phyloP scores from a whole-genome alignment of 352 stramenopile species.

The Globisporangium barbulae region DNA sequence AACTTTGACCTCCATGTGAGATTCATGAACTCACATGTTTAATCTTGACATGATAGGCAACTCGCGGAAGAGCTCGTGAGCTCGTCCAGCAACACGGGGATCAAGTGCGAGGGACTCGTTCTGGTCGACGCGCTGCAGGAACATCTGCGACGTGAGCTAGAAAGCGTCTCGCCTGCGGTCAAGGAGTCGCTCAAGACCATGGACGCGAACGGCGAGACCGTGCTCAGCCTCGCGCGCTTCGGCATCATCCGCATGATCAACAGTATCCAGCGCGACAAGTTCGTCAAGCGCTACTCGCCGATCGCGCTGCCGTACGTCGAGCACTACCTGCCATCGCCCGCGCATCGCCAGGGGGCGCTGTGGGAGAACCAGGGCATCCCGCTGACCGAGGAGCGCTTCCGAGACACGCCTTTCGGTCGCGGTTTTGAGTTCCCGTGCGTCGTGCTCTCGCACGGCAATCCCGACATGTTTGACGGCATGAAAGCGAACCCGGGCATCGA shows the following conservation, averaged over 20 bases:
- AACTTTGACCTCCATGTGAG: not conserved
- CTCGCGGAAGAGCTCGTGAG: constrained; percentile 43
- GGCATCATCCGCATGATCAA: constrained; percentile 71
- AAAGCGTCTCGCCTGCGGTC: constrained; percentile 59
- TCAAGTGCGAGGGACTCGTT: constrained; percentile 60
- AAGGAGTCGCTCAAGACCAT: constrained; percentile 49
- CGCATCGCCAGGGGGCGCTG: constrained; percentile 52
- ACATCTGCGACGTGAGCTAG: constrained; percentile 52
- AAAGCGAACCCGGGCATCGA: constrained; percentile 51
- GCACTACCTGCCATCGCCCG: constrained; percentile 60
- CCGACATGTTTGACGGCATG: constrained; percentile 72
- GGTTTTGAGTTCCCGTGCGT: constrained; percentile 59
- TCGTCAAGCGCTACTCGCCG: constrained; percentile 47
- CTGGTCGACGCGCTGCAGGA: constrained; percentile 72
- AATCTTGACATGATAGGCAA: constrained; percentile 19
- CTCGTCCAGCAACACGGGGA: constrained; percentile 4
- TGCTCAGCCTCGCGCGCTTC: constrained; percentile 47
- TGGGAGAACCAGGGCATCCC: constrained; percentile 57
- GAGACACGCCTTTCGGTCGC: constrained; percentile 19
- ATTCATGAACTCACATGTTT: not conserved
- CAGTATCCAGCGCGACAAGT: constrained; percentile 58
- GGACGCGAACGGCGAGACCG: constrained; percentile 58
- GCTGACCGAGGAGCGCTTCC: constrained; percentile 59
- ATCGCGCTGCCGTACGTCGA: constrained; percentile 54
- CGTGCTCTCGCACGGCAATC: constrained; percentile 62